These are phyloP conservation scores for Pythium grandisporangium DNA, from an alignment of 352 stramenopile species.

Conservation along the genomic window DNA sequence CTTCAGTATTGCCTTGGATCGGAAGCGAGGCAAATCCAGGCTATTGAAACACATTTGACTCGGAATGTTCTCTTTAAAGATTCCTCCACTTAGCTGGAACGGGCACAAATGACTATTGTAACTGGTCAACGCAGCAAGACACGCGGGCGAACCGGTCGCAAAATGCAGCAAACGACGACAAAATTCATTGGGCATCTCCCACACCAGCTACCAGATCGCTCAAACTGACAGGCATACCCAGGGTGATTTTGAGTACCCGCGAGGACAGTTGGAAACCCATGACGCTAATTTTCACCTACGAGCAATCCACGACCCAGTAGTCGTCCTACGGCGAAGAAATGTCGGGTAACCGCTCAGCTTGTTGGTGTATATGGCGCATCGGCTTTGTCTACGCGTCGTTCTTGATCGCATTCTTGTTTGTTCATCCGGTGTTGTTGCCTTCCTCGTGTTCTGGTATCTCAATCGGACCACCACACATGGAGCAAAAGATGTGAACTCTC, in stretches of 20 bases:
- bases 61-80: constrained; percentile 28
- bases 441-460: no score
- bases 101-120: constrained; percentile 47
- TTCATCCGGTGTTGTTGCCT: no score
- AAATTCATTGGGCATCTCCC: constrained; percentile 49
- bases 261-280: constrained; percentile 85
- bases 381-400: no score
- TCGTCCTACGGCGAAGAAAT: constrained; percentile 32
- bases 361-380: no score
- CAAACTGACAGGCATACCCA: constrained; percentile 29
- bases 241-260: constrained; percentile 35
- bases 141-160: constrained; percentile 47
- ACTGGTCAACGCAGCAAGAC: constrained; percentile 38
- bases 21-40: constrained; percentile 94
- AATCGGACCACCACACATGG: no score
- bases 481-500: no score
- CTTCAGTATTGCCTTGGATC: constrained; percentile 78
- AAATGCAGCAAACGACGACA: constrained; percentile 54
- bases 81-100: constrained; percentile 47
- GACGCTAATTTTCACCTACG: constrained; percentile 91
- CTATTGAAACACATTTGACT: constrained; percentile 79
- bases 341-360: no score
- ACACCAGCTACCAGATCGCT: constrained; percentile 70
- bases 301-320: constrained; percentile 36
- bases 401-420: no score